A percentile compares a stretch with the other conserved stretches of the same genome.
Conservation (phyloP, 2,329 filamentous ascomycete species). For the Cladobotryum mycophilum region DNA sequence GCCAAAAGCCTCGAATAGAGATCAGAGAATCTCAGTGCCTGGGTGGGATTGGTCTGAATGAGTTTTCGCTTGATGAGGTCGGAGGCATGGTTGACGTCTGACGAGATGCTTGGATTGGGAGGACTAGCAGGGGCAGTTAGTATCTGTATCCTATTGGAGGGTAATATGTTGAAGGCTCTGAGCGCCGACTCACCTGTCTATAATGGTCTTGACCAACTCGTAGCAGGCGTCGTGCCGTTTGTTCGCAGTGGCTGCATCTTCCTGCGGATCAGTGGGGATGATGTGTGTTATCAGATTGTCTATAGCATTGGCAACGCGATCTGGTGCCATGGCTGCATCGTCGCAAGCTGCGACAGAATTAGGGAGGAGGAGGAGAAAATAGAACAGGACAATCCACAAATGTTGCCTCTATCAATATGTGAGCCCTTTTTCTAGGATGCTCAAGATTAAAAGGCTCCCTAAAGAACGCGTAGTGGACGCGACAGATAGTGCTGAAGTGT, state of each 20-base stretch:
- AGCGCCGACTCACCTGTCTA: constrained; percentile 41
- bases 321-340: constrained; percentile 51
- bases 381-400: not conserved
- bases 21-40: constrained; percentile 81
- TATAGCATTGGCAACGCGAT: constrained; percentile 72
- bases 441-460: not conserved
- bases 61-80: constrained; percentile 88
- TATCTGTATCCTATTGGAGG: not conserved
- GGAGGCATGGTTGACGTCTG: constrained; percentile 84
- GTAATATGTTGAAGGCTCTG: not conserved
- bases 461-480: constrained; percentile 7
- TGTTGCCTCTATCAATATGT: not conserved
- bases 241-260: constrained; percentile 62
- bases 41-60: constrained; percentile 68
- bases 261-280: constrained; percentile 56
- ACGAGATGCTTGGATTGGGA: constrained; percentile 48
- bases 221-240: constrained; percentile 61
- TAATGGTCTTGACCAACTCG: constrained; percentile 42
- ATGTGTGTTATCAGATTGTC: constrained; percentile 71
- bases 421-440: not conserved
- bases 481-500: not conserved
- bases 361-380: not conserved
- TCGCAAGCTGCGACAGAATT: constrained; percentile 21
- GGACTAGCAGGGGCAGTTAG: constrained; percentile 29
- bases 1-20: constrained; percentile 83